Percentiles rank a stretch among this genome's conserved stretches.
Conservation (phyloP, 129 eudicot genomes). For the Silybum marianum region DNA sequence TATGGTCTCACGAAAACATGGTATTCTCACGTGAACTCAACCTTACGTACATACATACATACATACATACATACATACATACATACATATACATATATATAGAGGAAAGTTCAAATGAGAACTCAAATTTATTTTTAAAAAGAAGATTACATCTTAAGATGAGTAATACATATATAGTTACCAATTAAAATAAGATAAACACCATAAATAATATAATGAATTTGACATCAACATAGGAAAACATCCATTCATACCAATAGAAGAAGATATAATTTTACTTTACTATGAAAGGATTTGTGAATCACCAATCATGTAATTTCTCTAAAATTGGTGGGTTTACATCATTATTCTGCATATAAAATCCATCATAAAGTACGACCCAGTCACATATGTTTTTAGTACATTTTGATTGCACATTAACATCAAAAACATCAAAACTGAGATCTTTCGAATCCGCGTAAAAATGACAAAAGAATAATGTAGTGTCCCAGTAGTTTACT, state of each 20-base stretch:
- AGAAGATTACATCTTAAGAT: no score
- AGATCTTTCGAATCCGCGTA: neutral
- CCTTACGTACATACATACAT: no score
- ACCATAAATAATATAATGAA: no score
- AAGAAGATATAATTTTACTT: neutral
- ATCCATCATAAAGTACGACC: neutral
- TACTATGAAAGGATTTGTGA: no score
- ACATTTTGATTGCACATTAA: neutral
- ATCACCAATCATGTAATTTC: neutral
- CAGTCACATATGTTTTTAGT: neutral
- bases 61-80: no score
- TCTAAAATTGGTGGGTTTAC: neutral
- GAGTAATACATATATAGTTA: no score
- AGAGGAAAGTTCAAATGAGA: no score
- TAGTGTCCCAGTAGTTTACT: neutral
- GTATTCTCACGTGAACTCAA: no score
- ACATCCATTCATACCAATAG: neutral
- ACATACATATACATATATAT: no score
- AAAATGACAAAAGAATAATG: neutral
- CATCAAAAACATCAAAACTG: neutral
- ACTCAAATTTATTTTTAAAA: no score
- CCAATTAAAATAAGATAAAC: no score
- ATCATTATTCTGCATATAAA: neutral
- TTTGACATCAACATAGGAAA: neutral
- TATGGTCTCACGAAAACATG: no score